Evolutionary conservation across 2,329 filamentous ascomycete genomes (phyloP), one percentile per base, ranked within the genome.

Genomic region (Pseudodiploospora longispora): DNA sequence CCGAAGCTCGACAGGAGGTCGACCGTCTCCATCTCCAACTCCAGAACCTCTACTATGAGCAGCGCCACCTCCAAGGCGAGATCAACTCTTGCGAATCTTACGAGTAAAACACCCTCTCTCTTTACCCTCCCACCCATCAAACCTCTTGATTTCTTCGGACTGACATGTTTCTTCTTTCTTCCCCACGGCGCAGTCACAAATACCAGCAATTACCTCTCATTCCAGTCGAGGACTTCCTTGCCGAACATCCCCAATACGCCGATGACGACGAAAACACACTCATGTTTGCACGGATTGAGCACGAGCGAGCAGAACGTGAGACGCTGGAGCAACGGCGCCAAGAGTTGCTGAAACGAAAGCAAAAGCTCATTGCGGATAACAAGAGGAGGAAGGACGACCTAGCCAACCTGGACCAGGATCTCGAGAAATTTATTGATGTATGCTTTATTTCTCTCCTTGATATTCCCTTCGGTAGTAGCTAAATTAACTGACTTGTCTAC

Each of bases 11-110:
- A 40, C 86, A 91, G 56, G 88, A 95, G 65, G 88, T 97, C 51
- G 93, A 98, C 61, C 80, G 83, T 40, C 73, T 98, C 49, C 90
- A 97, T 61, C 74, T 98, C 33, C 87, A 95, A 59, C 74, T 98
- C 44, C 91, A 97, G 66, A 98, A 98, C 59, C 70, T 98, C 6
- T 94, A 93, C 63, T 98, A 98, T 60, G 91, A 98, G 65, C 90
- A 97, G 68, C 76, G 87, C 43, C 89, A 96, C 64, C 70, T 98
- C 43, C 81, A 86, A 51, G 87, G 87, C 40, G 93, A 98, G 66
- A 97, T 98, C 49, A 72, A 79, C 1, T 88, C 87, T 6, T 97
- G 93, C 63, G 87, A 95, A 60, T 85, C 83, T 41, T 96, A 94
- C 56, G 87, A 95, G 88, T 95, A 69, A 50, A 86, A 19, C 19